Base-by-base conservation (phyloP, 2,329 filamentous ascomycete species). In the Sporothrix dimorphospora region DNA sequence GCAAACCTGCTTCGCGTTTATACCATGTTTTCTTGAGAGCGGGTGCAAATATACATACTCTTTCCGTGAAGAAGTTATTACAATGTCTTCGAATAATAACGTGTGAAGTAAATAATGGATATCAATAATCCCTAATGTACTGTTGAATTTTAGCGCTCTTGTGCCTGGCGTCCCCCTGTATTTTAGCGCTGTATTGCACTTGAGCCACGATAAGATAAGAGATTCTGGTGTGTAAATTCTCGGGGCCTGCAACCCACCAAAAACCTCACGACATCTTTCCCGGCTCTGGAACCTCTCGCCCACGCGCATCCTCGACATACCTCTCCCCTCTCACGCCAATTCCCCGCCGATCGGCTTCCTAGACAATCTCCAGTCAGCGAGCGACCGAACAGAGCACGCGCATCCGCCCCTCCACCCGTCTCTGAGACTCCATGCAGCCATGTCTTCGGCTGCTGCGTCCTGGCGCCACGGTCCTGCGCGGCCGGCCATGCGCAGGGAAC, bases 361-460 rank as follows among this genome's bases (percentile, higher is more conserved):
- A 24, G 27, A 21, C 9, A 1, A 24, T 4, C 34, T 53, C 1
- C 2, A 27, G n/a, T 24, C 57, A 19, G 24, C 14, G 5, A 12
- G 11, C 11, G 34, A 63, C 11, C 57, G 34, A 42, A 47, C 42
- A 24, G 9, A 9, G n/a, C n/a, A 19, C 34, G 34, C 19, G 9
- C 16, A 59, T 3, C 55, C 16, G 16, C 55, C n/a, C 24, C 11
- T 11, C 57, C 38, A 34, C 57, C n/a, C 34, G 14, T 47, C 19
- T 63, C 19, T 83, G 1, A 51, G 59, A 34, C 55, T 76, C 77
- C 71, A 81, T 80, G 80, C 79, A 77, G 77, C 77, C 77, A 81
- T 81, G 79, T 76, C 76, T 79, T 73, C 77, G 76, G 75, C 75
- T 76, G 74, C 75, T 76, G 74, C 76, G 75, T 72, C 75, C 73